A percentile compares a stretch with the other conserved stretches of the same genome.
phyloP scores from a whole-genome alignment of 1,139 yeast species.

The Scheffersomyces segobiensis region DNA sequence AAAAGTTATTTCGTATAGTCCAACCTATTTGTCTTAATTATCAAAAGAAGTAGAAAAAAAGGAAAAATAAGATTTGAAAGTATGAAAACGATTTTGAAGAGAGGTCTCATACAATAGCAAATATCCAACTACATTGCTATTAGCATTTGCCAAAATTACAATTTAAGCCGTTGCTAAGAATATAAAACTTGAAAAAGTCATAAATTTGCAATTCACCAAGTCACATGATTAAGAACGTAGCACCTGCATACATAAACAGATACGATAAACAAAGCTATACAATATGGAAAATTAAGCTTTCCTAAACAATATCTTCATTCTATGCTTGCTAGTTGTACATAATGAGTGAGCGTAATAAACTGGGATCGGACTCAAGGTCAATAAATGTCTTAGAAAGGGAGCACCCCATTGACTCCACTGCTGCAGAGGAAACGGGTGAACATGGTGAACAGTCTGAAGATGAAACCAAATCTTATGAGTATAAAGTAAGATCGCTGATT shows the following conservation, averaged over 20 bases:
- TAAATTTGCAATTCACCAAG: background rate
- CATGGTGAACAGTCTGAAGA: background rate
- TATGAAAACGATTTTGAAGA: no score
- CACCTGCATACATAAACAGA: background rate
- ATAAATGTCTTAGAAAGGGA: background rate
- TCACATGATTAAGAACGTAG: background rate
- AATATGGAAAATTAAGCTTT: background rate
- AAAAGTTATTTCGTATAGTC: no score
- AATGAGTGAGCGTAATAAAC: background rate
- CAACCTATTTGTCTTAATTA: no score
- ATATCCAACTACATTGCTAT: no score
- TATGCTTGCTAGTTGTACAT: background rate
- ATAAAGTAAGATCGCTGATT: background rate
- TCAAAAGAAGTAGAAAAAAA: no score
- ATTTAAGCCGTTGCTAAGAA: no score
- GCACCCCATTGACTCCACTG: background rate
- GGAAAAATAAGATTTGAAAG: no score
- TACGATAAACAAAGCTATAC: background rate
- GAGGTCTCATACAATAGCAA: no score
- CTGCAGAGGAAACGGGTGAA: background rate
- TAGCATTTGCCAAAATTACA: no score
- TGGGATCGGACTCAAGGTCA: background rate
- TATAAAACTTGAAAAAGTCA: background rate
- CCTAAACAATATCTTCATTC: background rate
- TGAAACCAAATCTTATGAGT: background rate